These are phyloP conservation scores for Elaeis oleifera DNA, from an alignment of 202 grass and related monocot species.

Conservation along the genomic window DNA sequence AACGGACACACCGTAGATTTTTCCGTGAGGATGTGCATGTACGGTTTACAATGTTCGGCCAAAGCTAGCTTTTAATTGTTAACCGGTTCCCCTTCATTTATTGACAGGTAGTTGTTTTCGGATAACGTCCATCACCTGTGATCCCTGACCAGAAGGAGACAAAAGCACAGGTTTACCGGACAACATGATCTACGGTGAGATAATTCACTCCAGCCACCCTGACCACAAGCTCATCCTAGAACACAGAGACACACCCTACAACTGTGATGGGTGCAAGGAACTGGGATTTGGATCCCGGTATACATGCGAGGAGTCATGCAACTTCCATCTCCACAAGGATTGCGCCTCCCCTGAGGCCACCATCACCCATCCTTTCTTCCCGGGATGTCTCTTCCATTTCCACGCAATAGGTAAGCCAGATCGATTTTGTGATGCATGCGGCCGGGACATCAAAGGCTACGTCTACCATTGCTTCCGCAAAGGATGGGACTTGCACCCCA, in stretches of 20 bases:
- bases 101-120: too few relatives aligned
- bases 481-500: slow-evolving; percentile 8
- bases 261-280: background rate
- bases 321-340: background rate
- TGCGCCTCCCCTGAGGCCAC: background rate
- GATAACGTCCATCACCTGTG: too few relatives aligned
- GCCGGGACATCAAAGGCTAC: background rate
- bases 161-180: too few relatives aligned
- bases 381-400: background rate
- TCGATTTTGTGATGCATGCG: slow-evolving; percentile 6
- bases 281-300: background rate
- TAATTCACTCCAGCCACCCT: too few relatives aligned
- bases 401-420: background rate
- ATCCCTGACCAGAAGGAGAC: too few relatives aligned
- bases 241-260: background rate
- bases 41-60: too few relatives aligned
- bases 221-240: too few relatives aligned
- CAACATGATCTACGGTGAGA: too few relatives aligned
- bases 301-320: background rate
- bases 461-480: slow-evolving; percentile 2
- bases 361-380: slow-evolving; percentile 10
- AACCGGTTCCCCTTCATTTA: too few relatives aligned
- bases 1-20: too few relatives aligned
- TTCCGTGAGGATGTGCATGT: too few relatives aligned
- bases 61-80: too few relatives aligned